phyloP scores from a whole-genome alignment of 2,329 filamentous ascomycete species.

The Chlorencoelia australis region DNA sequence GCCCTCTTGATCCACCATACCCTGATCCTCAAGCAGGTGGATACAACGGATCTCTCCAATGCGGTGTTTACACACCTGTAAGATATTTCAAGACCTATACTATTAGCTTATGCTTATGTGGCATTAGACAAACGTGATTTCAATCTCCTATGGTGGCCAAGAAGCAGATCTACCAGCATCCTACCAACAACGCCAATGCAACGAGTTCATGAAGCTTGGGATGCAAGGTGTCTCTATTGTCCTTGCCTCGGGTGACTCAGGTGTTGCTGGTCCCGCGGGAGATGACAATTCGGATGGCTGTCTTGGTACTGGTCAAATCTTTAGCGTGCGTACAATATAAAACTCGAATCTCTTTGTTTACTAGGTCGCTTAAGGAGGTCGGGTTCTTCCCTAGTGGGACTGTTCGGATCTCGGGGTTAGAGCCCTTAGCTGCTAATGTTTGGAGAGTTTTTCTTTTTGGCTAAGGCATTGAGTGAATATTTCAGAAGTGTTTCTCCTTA shows the following conservation, averaged over 20 bases:
- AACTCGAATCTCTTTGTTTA: no score
- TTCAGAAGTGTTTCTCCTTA: no score
- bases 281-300: constrained; percentile 12
- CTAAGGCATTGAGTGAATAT: no score
- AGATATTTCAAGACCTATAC: neutral
- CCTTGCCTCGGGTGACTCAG: constrained; percentile 46
- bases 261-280: constrained; percentile 12
- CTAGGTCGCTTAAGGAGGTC: no score
- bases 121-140: constrained; percentile 41
- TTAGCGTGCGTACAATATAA: no score
- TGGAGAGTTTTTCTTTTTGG: no score
- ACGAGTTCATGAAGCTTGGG: constrained; percentile 52
- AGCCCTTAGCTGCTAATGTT: no score
- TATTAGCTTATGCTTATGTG: neutral
- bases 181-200: constrained; percentile 52
- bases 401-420: no score
- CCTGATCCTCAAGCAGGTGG: neutral
- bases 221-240: constrained; percentile 53
- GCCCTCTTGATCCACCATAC: neutral
- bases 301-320: constrained; percentile 14
- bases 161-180: constrained; percentile 51
- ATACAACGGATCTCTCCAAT: constrained; percentile 13
- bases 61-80: constrained; percentile 28
- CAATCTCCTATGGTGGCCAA: constrained; percentile 49
- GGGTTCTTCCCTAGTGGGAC: no score